Conservation (phyloP, 805 yeast genomes). For the Kazachstania bromeliacearum region DNA sequence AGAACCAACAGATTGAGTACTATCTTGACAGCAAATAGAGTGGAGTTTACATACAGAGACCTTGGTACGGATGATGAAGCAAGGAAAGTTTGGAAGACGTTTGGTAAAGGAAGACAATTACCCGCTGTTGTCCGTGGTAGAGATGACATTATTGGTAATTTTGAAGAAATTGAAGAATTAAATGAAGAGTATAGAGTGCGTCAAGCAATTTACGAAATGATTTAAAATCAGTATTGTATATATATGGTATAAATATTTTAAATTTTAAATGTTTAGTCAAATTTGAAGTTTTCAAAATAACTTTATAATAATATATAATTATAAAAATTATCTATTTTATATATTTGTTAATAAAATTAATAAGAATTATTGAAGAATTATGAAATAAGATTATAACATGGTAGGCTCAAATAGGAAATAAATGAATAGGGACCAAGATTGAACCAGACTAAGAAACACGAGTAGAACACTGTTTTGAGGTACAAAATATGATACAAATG, state of each 20-base stretch:
- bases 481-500: too few species aligned
- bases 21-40: slow-evolving; percentile 63
- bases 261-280: neutral
- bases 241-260: neutral
- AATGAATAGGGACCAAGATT: too few species aligned
- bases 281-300: neutral
- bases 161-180: slow-evolving; percentile 78
- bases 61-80: slow-evolving; percentile 84
- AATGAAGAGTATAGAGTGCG: slow-evolving; percentile 67
- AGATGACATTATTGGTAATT: slow-evolving; percentile 75
- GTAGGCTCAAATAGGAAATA: too few species aligned
- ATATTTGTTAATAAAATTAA: too few species aligned
- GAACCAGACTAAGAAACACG: too few species aligned
- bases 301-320: neutral
- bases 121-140: slow-evolving; percentile 83
- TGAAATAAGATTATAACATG: too few species aligned
- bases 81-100: slow-evolving; percentile 72
- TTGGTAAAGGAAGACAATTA: slow-evolving; percentile 57
- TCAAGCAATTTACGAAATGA: slow-evolving; percentile 55
- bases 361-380: too few species aligned
- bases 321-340: too few species aligned
- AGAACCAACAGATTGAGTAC: slow-evolving; percentile 69
- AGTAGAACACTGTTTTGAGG: too few species aligned
- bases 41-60: slow-evolving; percentile 62
- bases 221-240: slow-evolving; percentile 21